Evolutionary conservation across 2,329 filamentous ascomycete species (phyloP).

Genomic region (Arthrobotrys conoides): DNA sequence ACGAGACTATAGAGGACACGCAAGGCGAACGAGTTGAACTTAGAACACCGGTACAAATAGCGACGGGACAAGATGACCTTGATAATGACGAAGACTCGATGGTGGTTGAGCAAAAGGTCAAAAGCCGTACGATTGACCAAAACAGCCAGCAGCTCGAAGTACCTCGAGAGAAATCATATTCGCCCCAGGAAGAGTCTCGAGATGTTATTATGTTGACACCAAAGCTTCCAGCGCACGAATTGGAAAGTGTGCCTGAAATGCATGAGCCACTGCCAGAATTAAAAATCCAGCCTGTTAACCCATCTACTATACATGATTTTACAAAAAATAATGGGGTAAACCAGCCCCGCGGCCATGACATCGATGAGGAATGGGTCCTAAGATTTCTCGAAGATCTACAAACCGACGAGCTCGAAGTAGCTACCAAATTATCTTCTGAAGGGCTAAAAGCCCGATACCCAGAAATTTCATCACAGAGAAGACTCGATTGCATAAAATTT

Average conservation of each 20-base stretch:
- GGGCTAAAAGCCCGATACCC: conserved; percentile 40
- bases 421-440: conserved; percentile 37
- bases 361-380: conserved; percentile 36
- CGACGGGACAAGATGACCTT: conserved; percentile 34
- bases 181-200: conserved; percentile 33
- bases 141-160: conserved; percentile 6
- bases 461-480: conserved; percentile 27
- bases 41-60: conserved; percentile 35
- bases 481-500: conserved; percentile 42
- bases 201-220: conserved; percentile 55
- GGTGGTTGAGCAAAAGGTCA: conserved; percentile 26
- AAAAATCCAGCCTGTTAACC: not conserved
- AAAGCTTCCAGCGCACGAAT: conserved; percentile 35
- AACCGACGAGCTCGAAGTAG: conserved; percentile 31
- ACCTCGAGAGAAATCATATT: conserved; percentile 10
- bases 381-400: conserved; percentile 45
- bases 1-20: conserved; percentile 43
- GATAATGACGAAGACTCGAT: conserved; percentile 27
- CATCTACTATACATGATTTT: not conserved
- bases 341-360: conserved; percentile 15
- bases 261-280: conserved; percentile 45
- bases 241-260: conserved; percentile 27
- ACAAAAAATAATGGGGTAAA: not conserved
- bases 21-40: conserved; percentile 47
- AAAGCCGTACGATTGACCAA: conserved; percentile 29